A percentile compares a stretch with the other conserved stretches of the same genome.
These are phyloP conservation scores for Coemansia sp. DNA, from an alignment of 192 early-diverging fungal species.

Conservation along the genomic window DNA sequence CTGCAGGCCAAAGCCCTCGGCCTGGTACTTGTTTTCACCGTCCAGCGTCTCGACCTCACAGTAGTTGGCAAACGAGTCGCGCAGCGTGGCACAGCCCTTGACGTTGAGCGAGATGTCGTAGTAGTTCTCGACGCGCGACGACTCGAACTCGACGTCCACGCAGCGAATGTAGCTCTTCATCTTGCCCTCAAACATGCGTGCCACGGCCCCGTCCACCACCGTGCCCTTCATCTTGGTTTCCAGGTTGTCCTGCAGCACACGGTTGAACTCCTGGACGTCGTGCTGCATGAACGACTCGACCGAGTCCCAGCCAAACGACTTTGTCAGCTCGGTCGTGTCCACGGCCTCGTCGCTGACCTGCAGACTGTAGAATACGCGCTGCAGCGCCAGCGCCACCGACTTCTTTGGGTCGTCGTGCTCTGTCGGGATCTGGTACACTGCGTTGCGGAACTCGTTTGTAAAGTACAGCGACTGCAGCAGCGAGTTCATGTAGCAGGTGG, in stretches of 20 bases:
- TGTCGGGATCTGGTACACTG: constrained; percentile 89
- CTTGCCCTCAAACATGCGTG: constrained; percentile 89
- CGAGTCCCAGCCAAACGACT: constrained; percentile 98
- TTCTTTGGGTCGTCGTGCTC: constrained; percentile 82
- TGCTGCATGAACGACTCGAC: constrained; percentile 95
- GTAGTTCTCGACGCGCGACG: constrained; percentile 88
- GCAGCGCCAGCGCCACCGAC: constrained; percentile 83
- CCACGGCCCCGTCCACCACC: constrained; percentile 84
- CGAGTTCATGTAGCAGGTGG: constrained; percentile 99
- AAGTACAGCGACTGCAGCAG: constrained; percentile 92
- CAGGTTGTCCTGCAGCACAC: constrained; percentile 93
- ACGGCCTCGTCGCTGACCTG: constrained; percentile 68
- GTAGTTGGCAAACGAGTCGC: constrained; percentile 89
- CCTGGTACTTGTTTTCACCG: constrained; percentile 93
- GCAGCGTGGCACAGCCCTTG: constrained; percentile 81
- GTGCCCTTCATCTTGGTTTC: constrained; percentile 98
- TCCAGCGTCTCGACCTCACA: constrained; percentile 86
- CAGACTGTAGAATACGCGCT: constrained; percentile 91
- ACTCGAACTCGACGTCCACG: constrained; percentile 91
- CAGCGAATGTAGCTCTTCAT: constrained; percentile 98
- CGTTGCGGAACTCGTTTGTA: constrained; percentile 89
- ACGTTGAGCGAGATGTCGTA: constrained; percentile 98
- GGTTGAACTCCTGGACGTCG: constrained; percentile 98
- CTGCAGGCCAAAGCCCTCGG: constrained; percentile 93
- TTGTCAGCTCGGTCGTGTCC: constrained; percentile 91